These are phyloP conservation scores for Aspergillus thermomutatus DNA, from an alignment of 2,329 filamentous ascomycete species.

Conservation along the genomic window DNA sequence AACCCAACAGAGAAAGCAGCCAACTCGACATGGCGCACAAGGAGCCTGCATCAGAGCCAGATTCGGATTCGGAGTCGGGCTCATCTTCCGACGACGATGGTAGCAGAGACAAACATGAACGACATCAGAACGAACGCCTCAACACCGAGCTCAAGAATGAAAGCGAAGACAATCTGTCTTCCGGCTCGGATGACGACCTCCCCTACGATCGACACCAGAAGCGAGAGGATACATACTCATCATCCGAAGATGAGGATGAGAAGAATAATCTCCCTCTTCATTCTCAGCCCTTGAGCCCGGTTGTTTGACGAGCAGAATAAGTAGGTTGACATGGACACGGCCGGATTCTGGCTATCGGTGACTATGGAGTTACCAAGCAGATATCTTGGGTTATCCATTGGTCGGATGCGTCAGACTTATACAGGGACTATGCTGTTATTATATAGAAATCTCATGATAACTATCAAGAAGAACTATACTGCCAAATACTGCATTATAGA, in stretches of 20 bases:
- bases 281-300: background rate
- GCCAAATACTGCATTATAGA: background rate
- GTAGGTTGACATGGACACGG: background rate
- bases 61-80: background rate
- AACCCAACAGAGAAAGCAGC: background rate
- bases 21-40: background rate
- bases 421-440: background rate
- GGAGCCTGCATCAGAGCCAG: background rate
- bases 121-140: background rate
- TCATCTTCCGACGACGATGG: background rate
- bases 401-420: background rate
- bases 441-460: background rate
- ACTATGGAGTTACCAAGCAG: background rate
- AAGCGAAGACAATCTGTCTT: background rate
- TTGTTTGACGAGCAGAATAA: background rate
- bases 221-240: background rate
- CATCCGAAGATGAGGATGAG: background rate
- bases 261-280: background rate
- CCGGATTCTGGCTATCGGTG: background rate
- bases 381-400: background rate
- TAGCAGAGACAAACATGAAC: background rate
- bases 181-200: background rate
- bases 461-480: background rate
- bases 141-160: background rate
- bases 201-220: background rate